phyloP scores from a whole-genome alignment of 1,139 yeast species.

The Geotrichum australiense region DNA sequence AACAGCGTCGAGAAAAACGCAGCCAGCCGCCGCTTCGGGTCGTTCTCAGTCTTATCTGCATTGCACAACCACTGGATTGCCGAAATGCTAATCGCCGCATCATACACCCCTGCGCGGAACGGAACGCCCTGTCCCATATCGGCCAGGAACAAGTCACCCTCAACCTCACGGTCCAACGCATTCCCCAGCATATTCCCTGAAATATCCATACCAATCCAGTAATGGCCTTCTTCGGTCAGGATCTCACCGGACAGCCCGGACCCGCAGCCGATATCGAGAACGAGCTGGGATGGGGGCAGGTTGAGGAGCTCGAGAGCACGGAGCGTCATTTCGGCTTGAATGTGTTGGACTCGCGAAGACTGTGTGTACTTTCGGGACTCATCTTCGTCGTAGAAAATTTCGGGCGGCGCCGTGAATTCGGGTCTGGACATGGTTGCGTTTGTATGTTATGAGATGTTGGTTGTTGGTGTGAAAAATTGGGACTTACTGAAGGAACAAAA shows the following conservation, averaged over 20 bases:
- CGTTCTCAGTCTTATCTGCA: conserved; percentile 77
- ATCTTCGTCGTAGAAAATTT: conserved; percentile 81
- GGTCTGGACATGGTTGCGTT: conserved; percentile 92
- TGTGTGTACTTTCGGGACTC: conserved; percentile 88
- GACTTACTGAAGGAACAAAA: too few relatives aligned
- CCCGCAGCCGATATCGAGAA: conserved; percentile 95
- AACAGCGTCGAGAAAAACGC: conserved; percentile 83
- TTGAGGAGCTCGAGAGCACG: conserved; percentile 85
- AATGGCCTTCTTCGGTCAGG: conserved; percentile 84
- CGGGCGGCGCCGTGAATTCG: conserved; percentile 96
- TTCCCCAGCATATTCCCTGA: conserved; percentile 95
- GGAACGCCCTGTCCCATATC: conserved; percentile 96
- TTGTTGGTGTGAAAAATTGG: too few relatives aligned
- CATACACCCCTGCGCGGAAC: conserved; percentile 92
- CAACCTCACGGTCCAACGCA: conserved; percentile 84
- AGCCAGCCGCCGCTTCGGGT: conserved; percentile 78
- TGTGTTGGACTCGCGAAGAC: conserved; percentile 93
- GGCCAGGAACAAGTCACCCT: conserved; percentile 83
- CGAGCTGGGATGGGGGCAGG: conserved; percentile 56
- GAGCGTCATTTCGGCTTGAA: conserved; percentile 95
- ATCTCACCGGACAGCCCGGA: conserved; percentile 95
- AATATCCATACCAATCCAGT: conserved; percentile 96
- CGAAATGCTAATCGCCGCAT: conserved; percentile 91
- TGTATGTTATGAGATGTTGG: not conserved
- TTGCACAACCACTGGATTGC: conserved; percentile 98